A percentile compares a stretch with the other conserved stretches of the same genome.
Conservation (phyloP, 306 rosid species). For the Dalbergia oliveri region DNA sequence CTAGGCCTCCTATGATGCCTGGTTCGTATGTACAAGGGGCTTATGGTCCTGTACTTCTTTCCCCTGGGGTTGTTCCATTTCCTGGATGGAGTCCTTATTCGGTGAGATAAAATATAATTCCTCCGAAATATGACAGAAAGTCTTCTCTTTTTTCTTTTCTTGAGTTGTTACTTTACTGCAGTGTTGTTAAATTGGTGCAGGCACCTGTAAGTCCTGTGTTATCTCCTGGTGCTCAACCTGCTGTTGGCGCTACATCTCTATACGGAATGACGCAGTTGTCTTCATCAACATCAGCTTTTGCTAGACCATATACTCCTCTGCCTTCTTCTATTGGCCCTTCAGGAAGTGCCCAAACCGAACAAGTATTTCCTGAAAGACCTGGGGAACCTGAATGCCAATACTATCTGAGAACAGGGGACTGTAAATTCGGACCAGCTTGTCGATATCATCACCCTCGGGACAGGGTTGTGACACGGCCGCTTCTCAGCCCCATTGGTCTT, state of each 20-base stretch:
- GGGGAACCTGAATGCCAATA: slow-evolving; percentile 88
- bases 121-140: slow-evolving; percentile 22
- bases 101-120: slow-evolving; percentile 55
- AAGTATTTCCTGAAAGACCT: slow-evolving; percentile 81
- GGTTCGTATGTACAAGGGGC: slow-evolving; percentile 91
- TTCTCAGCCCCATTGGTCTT: slow-evolving; percentile 80
- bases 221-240: slow-evolving; percentile 88
- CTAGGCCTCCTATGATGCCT: slow-evolving; percentile 76
- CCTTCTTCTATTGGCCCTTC: slow-evolving; percentile 62
- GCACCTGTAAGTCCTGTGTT: slow-evolving; percentile 84
- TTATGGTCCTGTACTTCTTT: slow-evolving; percentile 81
- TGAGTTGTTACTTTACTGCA: not conserved
- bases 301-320: slow-evolving; percentile 70
- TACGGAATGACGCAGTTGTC: slow-evolving; percentile 83
- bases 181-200: slow-evolving; percentile 57
- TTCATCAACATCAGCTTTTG: slow-evolving; percentile 71
- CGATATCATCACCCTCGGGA: slow-evolving; percentile 88
- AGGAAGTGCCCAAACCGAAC: slow-evolving; percentile 64
- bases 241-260: slow-evolving; percentile 74
- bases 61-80: slow-evolving; percentile 81
- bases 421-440: slow-evolving; percentile 84
- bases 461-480: slow-evolving; percentile 56
- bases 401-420: slow-evolving; percentile 86
- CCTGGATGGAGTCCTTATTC: slow-evolving; percentile 89
- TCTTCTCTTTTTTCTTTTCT: not conserved